These are phyloP conservation scores for Santalum album DNA, from an alignment of 164 flowering plant species.

Conservation along the genomic window DNA sequence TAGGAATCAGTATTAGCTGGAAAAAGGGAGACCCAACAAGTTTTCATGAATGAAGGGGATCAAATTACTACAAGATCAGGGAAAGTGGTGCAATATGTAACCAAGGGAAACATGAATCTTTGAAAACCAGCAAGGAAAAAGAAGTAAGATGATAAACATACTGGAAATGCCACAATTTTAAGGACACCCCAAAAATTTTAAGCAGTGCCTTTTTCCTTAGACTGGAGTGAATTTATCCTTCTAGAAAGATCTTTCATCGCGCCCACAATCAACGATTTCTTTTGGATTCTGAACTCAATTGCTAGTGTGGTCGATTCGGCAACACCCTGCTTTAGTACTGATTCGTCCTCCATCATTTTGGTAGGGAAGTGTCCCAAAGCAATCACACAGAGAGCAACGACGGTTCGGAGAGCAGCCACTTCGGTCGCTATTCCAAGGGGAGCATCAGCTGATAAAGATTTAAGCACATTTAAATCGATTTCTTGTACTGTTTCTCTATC, in stretches of 20 bases:
- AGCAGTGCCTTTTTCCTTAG: conserved; percentile 19
- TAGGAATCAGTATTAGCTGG: no score
- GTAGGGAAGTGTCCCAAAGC: conserved; percentile 76
- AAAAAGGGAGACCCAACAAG: no score
- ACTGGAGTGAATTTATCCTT: conserved; percentile 41
- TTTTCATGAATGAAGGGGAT: no score
- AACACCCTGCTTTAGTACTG: conserved; percentile 34
- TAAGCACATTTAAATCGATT: conserved; percentile 43
- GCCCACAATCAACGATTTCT: conserved; percentile 69
- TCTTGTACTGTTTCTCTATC: conserved; percentile 46
- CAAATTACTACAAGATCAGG: no score
- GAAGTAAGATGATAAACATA: not conserved
- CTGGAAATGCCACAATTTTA: not conserved
- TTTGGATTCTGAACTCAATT: conserved; percentile 64
- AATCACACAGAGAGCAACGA: conserved; percentile 69
- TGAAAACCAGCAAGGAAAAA: not conserved
- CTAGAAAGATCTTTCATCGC: conserved; percentile 66
- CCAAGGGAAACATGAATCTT: not conserved
- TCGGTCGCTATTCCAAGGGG: conserved; percentile 74
- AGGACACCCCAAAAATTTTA: conserved; percentile 8
- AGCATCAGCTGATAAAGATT: conserved; percentile 60
- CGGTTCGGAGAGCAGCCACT: conserved; percentile 51
- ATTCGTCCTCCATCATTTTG: conserved; percentile 76
- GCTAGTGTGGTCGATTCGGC: conserved; percentile 48
- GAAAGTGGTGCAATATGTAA: no score